Base-by-base conservation (phyloP, 306 rosid genomes). In the Purshia tridentata region DNA sequence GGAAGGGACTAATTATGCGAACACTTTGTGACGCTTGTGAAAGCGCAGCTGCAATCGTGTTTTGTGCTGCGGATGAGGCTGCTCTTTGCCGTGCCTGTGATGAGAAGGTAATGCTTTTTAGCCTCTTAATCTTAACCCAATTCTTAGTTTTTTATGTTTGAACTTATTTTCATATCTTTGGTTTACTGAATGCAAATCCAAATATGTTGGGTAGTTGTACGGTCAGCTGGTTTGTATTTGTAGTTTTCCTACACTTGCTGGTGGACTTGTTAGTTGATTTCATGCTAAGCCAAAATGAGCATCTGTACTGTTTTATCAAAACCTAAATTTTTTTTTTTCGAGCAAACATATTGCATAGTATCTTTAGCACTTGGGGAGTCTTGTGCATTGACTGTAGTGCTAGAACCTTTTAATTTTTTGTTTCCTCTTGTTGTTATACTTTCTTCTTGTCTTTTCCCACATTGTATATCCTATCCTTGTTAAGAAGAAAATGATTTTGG, bases 1-100 rank as follows among this genome's bases (percentile, higher is more conserved):
- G 75, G 77, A 70, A 80, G 76, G 62, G 51, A 49, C 37, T 70
- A 84, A 87, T 81, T 73, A 95, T 95, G 99, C 96, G 99, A 86
- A 91, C 96, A 77, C 89, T 95, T 82, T 95, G 99, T 78, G 99
- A 95, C 74, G 87, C 99, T 72, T 95, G 99, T 81, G 97, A 91
- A 88, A 87, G 96, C 67, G 97, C 99, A 4, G 92, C 96, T 14
- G 99, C 99, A 14, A 86, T 90, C 56, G 87, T 95, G 35, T 95
- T 95, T 85, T 95, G 99, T 80, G 98, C 99, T 73, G 99, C 99
- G 10, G 99, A 95, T 74, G 99, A 95, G 70, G 99, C 99, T 47
- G 93, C 99, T 57, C 99, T 95, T 44, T 95, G 99, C 70, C 91
- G 82, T 86, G 82, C 89, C 74, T 95, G 99, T 40, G 99, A 95